Conservation (phyloP, 106 monocot species). For the Ottelia alismoides region DNA sequence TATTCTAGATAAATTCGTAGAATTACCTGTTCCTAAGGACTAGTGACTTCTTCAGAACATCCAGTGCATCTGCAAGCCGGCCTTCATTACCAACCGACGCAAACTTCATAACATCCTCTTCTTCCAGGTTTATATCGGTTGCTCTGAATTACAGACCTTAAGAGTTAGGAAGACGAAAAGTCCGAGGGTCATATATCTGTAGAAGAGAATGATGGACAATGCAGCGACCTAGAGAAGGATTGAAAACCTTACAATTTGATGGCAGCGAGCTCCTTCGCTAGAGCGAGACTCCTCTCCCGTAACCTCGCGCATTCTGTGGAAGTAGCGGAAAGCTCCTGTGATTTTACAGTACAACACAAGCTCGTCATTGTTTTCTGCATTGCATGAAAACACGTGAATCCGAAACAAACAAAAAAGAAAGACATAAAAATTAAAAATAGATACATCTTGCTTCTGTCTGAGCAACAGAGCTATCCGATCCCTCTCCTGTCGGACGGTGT, state of each 20-base stretch:
- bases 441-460: too few species aligned
- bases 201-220: too few species aligned
- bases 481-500: constrained; percentile 39
- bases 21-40: constrained; percentile 79
- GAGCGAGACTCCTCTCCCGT: constrained; percentile 46
- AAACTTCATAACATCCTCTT: constrained; percentile 79
- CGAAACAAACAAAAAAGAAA: too few species aligned
- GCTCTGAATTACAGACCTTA: constrained; percentile 43
- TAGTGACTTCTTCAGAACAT: constrained; percentile 80
- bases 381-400: constrained; percentile 1
- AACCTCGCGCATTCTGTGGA: constrained; percentile 49
- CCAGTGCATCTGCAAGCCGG: constrained; percentile 37
- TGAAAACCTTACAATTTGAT: constrained; percentile 62
- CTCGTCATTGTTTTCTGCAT: background rate
- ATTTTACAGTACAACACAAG: background rate
- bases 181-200: too few species aligned
- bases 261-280: constrained; percentile 91
- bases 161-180: too few species aligned
- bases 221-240: too few species aligned
- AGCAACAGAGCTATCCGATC: constrained; percentile 32
- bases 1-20: background rate
- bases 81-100: constrained; percentile 50
- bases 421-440: too few species aligned
- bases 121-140: constrained; percentile 73
- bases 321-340: constrained; percentile 55